These are phyloP conservation scores for Aspergillus arachidicola DNA, from an alignment of 2,329 filamentous ascomycete genomes.

Conservation along the genomic window DNA sequence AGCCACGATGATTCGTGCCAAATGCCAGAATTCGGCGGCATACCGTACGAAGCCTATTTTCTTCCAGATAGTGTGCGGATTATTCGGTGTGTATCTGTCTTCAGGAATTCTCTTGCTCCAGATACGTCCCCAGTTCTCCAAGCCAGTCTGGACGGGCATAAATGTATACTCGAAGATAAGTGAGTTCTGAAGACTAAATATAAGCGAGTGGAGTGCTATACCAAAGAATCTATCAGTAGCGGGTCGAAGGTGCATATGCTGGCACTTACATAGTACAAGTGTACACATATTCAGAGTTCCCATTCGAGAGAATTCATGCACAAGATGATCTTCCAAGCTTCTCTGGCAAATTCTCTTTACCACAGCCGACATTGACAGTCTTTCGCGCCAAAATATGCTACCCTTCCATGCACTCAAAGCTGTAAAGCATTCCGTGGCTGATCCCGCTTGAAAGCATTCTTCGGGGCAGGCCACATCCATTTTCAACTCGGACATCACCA, in stretches of 20 bases:
- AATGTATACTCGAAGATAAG: slow-evolving; percentile 27
- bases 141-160: slow-evolving; percentile 24
- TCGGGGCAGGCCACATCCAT: slow-evolving; percentile 31
- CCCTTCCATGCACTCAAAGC: slow-evolving; percentile 21
- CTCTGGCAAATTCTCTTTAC: slow-evolving; percentile 25
- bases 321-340: slow-evolving; percentile 14
- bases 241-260: background rate
- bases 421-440: slow-evolving; percentile 23
- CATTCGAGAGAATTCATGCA: slow-evolving; percentile 19
- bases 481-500: slow-evolving; percentile 29
- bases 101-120: slow-evolving; percentile 27
- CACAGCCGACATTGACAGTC: slow-evolving; percentile 20
- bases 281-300: slow-evolving; percentile 30
- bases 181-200: slow-evolving; percentile 28
- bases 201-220: slow-evolving; percentile 25
- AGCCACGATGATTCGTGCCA: slow-evolving; percentile 26
- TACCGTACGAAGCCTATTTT: slow-evolving; percentile 29
- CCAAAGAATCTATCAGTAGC: background rate
- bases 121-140: slow-evolving; percentile 30
- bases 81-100: slow-evolving; percentile 21
- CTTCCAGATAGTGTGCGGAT: slow-evolving; percentile 26
- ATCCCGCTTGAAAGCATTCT: slow-evolving; percentile 30
- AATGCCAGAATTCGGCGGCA: slow-evolving; percentile 31
- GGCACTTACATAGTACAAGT: slow-evolving; percentile 23
- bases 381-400: slow-evolving; percentile 21